Evolutionary conservation across 2,329 filamentous ascomycete species (phyloP), one percentile per base, ranked within the genome.

Genomic region (Cyphellophora attinorum): DNA sequence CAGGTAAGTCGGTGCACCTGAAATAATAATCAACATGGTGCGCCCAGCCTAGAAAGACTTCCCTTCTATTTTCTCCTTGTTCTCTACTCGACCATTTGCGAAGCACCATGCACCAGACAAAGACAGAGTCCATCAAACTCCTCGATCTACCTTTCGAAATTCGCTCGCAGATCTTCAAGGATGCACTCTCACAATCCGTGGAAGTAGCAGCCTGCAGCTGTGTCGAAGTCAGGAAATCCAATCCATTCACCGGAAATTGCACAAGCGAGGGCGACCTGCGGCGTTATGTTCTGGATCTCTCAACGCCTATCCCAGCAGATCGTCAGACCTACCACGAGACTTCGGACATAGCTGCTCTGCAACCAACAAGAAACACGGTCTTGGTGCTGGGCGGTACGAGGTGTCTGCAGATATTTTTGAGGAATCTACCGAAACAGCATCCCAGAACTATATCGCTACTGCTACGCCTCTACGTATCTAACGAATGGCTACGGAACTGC

Each of bases 141-240:
- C 21, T 25, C 8, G 21, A 25, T 25, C 21, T 25, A 25, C 21
- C 21, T n/a, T n/a, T 25, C 21, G 21, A 25, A n/a, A 25, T 25
- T 25, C 21, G 21, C n/a, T 25, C n/a, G n/a, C 21, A n/a, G n/a
- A 25, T 25, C 21, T 25, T 8, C 21, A n/a, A 25, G n/a, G 8
- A 25, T n/a, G 21, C 21, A 8, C 21, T 25, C 8, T 8, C 21
- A 25, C 21, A 25, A 25, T n/a, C n/a, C 8, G 21, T 8, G 21
- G 8, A n/a, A 25, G n/a, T 25, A 25, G 8, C 21, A n/a, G 21
- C 21, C 8, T 25, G 21, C 21, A 8, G n/a, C 8, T 25, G 21
- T 25, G 21, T n/a, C 21, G n/a, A 25, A 8, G n/a, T n/a, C 8
- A 25, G 8, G 8, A 25, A 25, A n/a, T 8, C 8, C n/a, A 8